Evolutionary conservation across 1,284 basidiomycete species (phyloP).

Genomic region (Moesziomyces globuligerus): DNA sequence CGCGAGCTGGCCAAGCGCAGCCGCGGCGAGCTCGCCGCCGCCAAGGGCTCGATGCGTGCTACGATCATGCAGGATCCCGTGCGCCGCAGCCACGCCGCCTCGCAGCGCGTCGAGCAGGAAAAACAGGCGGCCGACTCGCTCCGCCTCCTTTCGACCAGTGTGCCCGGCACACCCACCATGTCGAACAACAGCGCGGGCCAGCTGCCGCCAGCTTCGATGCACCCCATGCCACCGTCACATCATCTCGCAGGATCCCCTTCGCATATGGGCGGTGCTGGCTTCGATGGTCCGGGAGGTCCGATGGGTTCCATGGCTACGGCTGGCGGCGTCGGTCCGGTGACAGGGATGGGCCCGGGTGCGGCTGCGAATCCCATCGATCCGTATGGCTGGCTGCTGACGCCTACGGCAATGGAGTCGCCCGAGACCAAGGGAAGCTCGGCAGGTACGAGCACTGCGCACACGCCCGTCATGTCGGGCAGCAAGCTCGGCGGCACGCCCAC

Average conservation of each 20-base stretch:
- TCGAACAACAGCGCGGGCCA: slow-evolving; percentile 8
- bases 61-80: slow-evolving; percentile 39
- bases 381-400: slow-evolving; percentile 47
- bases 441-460: slow-evolving; percentile 23
- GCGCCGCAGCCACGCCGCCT: slow-evolving; percentile 13
- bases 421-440: slow-evolving; percentile 22
- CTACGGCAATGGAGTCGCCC: slow-evolving; percentile 33
- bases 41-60: slow-evolving; percentile 41
- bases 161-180: slow-evolving; percentile 41
- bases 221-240: slow-evolving; percentile 14
- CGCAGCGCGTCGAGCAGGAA: slow-evolving; percentile 33
- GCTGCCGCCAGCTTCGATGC: slow-evolving; percentile 5
- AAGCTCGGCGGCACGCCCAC: slow-evolving; percentile 10
- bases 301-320: slow-evolving; percentile 6
- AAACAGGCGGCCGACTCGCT: slow-evolving; percentile 46
- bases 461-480: slow-evolving; percentile 17
- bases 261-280: slow-evolving; percentile 12
- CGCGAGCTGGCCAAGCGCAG: slow-evolving; percentile 28
- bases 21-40: slow-evolving; percentile 37
- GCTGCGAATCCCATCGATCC: slow-evolving; percentile 42
- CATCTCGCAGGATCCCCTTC: slow-evolving; percentile 20
- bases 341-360: background rate
- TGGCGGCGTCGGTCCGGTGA: background rate
- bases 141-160: slow-evolving; percentile 26
- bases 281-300: slow-evolving; percentile 1